phyloP scores from a whole-genome alignment of 1,284 basidiomycete species.

The Puccinia hordei region DNA sequence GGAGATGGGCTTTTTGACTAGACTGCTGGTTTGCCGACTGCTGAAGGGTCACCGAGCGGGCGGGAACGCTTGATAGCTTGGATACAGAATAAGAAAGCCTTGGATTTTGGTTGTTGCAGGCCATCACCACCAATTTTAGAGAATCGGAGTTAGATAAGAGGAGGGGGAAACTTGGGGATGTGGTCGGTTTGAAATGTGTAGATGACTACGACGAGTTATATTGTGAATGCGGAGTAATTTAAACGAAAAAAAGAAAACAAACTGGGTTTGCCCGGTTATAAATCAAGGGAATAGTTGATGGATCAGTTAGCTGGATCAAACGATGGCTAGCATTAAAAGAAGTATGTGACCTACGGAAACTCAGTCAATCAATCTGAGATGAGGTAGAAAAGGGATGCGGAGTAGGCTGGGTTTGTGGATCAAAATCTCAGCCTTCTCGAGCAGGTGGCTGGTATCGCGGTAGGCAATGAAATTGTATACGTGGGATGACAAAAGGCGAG shows the following conservation, averaged over 20 bases:
- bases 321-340: neutral
- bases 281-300: neutral
- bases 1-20: neutral
- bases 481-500: neutral
- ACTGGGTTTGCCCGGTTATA: neutral
- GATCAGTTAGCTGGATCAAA: neutral
- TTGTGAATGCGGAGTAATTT: no score
- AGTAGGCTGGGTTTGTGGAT: slow-evolving; percentile 11
- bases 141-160: neutral
- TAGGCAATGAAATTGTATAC: neutral
- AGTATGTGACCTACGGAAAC: neutral
- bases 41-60: neutral
- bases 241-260: neutral
- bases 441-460: neutral
- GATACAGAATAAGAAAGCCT: neutral
- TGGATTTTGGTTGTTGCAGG: neutral
- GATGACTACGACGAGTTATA: no score
- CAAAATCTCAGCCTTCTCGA: slow-evolving; percentile 3
- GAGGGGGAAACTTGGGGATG: no score
- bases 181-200: no score
- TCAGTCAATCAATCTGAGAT: neutral
- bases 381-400: neutral
- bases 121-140: neutral
- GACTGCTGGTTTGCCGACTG: neutral
- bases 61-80: slow-evolving; percentile 9